Evolutionary conservation across 2,329 filamentous ascomycete species (phyloP).

Genomic region (Penicillium sp.): DNA sequence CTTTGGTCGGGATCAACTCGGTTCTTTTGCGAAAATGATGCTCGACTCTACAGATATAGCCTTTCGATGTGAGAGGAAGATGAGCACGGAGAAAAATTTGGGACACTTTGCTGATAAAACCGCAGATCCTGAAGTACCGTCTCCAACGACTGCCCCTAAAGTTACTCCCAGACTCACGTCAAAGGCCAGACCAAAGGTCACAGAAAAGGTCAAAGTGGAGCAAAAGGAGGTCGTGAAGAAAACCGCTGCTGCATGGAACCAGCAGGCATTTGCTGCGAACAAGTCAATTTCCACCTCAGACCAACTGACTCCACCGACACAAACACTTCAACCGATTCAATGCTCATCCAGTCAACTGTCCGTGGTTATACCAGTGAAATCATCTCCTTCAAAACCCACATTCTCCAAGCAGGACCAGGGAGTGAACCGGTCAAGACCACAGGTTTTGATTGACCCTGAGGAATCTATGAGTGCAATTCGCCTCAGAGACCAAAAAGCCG

Average conservation of each 20-base stretch:
- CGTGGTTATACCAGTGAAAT: conserved; percentile 50
- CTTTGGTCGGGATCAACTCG: conserved; percentile 40
- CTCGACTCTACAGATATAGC: conserved; percentile 47
- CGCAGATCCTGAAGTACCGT: conserved; percentile 35
- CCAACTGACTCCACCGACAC: conserved; percentile 3
- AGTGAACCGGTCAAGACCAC: conserved; percentile 35
- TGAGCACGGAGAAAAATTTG: background rate
- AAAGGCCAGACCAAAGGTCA: background rate
- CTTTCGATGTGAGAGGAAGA: conserved; percentile 41
- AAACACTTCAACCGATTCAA: background rate
- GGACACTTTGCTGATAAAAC: conserved; percentile 14
- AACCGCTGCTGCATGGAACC: conserved; percentile 20
- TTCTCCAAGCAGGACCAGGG: conserved; percentile 21
- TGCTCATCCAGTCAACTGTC: conserved; percentile 38
- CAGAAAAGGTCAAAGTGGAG: conserved; percentile 22
- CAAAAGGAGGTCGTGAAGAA: conserved; percentile 23
- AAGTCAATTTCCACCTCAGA: conserved; percentile 37
- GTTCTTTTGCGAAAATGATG: conserved; percentile 57
- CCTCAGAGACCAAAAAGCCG: conserved; percentile 73
- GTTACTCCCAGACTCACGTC: background rate
- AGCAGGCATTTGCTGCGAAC: conserved; percentile 25
- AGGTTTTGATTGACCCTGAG: conserved; percentile 28
- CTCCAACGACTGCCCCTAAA: conserved; percentile 2
- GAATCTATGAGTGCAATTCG: conserved; percentile 61
- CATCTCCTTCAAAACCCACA: conserved; percentile 37